A percentile compares a stretch with the other conserved stretches of the same genome.
These are phyloP conservation scores for Sonneratia alba DNA, from an alignment of 345 rosid genomes.

Conservation along the genomic window DNA sequence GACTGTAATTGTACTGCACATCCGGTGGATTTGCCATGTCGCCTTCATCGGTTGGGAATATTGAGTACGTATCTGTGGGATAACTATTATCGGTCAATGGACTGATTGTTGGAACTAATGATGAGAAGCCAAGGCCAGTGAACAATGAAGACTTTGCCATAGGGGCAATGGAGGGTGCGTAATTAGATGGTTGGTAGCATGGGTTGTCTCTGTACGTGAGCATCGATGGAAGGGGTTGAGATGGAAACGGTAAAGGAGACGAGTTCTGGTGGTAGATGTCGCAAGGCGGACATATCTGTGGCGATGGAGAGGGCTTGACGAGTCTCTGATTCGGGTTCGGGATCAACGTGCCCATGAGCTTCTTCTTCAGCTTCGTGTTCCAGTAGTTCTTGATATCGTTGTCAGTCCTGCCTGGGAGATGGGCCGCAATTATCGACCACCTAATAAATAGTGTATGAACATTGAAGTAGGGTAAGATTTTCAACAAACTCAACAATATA, in stretches of 20 bases:
- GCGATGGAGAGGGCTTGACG: neutral
- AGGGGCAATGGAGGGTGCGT: neutral
- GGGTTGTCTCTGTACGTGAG: constrained; percentile 1
- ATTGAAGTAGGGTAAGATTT: neutral
- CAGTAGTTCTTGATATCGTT: constrained; percentile 20
- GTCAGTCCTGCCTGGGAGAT: constrained; percentile 18
- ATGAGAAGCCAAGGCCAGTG: constrained; percentile 10
- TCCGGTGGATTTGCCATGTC: neutral
- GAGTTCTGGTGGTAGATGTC: neutral
- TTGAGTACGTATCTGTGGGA: neutral
- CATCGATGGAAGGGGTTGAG: neutral
- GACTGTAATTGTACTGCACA: neutral
- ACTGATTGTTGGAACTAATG: neutral
- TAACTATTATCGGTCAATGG: neutral
- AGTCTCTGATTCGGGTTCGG: constrained; percentile 6
- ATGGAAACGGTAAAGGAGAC: neutral
- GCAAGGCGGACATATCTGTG: neutral
- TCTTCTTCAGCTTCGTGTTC: constrained; percentile 20
- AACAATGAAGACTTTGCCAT: constrained; percentile 5
- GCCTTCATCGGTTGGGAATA: constrained; percentile 9
- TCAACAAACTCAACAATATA: neutral
- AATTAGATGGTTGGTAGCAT: neutral
- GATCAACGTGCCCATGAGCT: constrained; percentile 13
- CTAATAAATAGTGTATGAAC: neutral
- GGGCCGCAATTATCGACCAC: constrained; percentile 19